phyloP scores from a whole-genome alignment of 345 rosid species.

The Hibiscus tridactylites region DNA sequence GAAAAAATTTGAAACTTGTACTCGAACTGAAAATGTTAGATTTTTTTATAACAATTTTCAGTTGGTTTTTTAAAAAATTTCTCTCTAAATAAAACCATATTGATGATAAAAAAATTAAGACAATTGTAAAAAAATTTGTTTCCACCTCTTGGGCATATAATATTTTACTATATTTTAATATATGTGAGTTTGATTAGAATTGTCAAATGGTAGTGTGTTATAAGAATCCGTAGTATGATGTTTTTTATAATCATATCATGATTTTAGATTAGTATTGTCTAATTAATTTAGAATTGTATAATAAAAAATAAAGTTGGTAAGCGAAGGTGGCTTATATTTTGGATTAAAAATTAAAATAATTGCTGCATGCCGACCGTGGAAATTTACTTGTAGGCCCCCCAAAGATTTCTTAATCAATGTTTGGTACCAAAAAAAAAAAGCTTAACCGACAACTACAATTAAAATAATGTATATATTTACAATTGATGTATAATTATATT shows the following conservation, averaged over 20 bases:
- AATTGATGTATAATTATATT: no score
- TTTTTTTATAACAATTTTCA: no score
- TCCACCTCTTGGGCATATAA: no score
- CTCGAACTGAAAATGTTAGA: no score
- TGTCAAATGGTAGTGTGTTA: not conserved
- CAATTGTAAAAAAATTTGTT: no score
- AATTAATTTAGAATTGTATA: not conserved
- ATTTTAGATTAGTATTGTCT: not conserved
- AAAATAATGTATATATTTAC: no score
- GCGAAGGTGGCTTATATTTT: not conserved
- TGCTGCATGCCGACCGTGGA: constrained; percentile 18
- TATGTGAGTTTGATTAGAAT: not conserved
- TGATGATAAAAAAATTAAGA: no score
- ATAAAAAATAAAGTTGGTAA: not conserved
- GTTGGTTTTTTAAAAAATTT: no score
- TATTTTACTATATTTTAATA: no score
- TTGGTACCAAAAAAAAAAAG: constrained; percentile 18
- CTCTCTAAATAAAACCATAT: no score
- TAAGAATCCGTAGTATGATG: not conserved
- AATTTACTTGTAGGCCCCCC: not conserved
- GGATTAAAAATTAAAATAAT: not conserved
- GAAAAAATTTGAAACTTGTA: no score
- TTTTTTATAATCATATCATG: no score
- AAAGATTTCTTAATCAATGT: constrained; percentile 10
- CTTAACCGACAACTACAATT: not conserved